Evolutionary conservation across 805 yeast species (phyloP).

Genomic region (Ogataea paradorogensis): DNA sequence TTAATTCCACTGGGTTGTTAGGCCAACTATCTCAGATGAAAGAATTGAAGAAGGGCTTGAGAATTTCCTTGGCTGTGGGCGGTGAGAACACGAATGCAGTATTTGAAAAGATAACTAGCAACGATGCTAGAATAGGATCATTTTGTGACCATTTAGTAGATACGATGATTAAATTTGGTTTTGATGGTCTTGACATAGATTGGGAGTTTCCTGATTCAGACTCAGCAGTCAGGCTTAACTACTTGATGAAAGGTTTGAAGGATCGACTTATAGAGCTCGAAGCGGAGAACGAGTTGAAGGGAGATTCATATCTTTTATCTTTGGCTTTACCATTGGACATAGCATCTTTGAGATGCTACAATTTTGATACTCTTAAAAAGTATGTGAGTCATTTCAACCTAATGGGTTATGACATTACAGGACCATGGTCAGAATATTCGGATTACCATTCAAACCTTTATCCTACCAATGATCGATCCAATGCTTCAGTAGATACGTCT

Average conservation of each 20-base stretch:
- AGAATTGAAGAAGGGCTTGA: conserved; percentile 36
- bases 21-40: conserved; percentile 32
- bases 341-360: conserved; percentile 41
- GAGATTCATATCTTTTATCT: conserved; percentile 46
- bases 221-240: conserved; percentile 39
- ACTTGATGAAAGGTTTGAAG: conserved; percentile 42
- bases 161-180: conserved; percentile 51
- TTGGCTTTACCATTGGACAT: conserved; percentile 74
- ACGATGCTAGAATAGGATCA: conserved; percentile 28
- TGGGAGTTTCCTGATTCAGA: conserved; percentile 80
- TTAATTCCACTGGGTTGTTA: conserved; percentile 24
- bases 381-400: conserved; percentile 72
- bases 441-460: conserved; percentile 73
- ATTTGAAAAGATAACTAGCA: conserved; percentile 33
- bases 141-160: conserved; percentile 52
- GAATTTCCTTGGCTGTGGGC: conserved; percentile 74
- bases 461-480: conserved; percentile 20
- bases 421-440: conserved; percentile 63
- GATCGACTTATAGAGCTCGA: conserved; percentile 40
- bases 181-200: conserved; percentile 92
- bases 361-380: conserved; percentile 53
- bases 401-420: conserved; percentile 89
- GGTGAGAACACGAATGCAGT: conserved; percentile 59
- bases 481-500: conserved; percentile 46
- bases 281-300: conserved; percentile 8